These are phyloP conservation scores for Calycina marina DNA, from an alignment of 2,329 filamentous ascomycete species.

Conservation along the genomic window DNA sequence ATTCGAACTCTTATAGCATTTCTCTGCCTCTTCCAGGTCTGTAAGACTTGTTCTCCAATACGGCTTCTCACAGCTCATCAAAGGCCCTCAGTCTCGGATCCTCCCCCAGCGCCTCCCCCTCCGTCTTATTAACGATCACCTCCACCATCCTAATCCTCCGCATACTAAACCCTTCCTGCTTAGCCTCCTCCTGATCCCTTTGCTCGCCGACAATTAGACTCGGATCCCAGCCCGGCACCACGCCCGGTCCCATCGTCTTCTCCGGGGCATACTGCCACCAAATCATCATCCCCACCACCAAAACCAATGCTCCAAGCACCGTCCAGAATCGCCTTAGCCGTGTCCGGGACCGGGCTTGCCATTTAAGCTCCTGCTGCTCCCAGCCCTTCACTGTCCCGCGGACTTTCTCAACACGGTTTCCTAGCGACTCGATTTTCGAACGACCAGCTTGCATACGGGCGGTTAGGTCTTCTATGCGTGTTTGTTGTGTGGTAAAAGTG, in stretches of 20 bases:
- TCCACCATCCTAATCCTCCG: slow-evolving; percentile 8
- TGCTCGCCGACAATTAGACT: slow-evolving; percentile 7
- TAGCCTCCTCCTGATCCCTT: slow-evolving; percentile 10
- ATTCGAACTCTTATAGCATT: no score
- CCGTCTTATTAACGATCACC: slow-evolving; percentile 4
- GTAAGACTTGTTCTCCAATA: no score
- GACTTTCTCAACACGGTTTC: slow-evolving; percentile 48
- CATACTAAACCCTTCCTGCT: slow-evolving; percentile 9
- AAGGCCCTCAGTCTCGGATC: slow-evolving; percentile 20
- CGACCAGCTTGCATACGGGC: slow-evolving; percentile 44
- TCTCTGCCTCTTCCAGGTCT: no score
- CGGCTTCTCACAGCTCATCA: slow-evolving; percentile 23
- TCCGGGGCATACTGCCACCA: slow-evolving; percentile 20
- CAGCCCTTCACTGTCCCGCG: slow-evolving; percentile 49
- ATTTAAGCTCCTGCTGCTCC: slow-evolving; percentile 51
- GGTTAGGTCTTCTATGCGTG: slow-evolving; percentile 46
- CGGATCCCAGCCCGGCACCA: slow-evolving; percentile 9
- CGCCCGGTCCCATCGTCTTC: slow-evolving; percentile 3
- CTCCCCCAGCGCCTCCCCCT: slow-evolving; percentile 10
- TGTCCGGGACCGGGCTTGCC: slow-evolving; percentile 51
- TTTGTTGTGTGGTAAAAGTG: slow-evolving; percentile 49
- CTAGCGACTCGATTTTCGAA: slow-evolving; percentile 42
- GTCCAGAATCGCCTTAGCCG: slow-evolving; percentile 51
- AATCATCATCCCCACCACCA: slow-evolving; percentile 32
- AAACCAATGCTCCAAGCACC: slow-evolving; percentile 32